Percentiles rank a stretch among this genome's conserved stretches.
Evolutionary conservation across 148 eudicot species (phyloP).

Genomic region (Cornus suecica): DNA sequence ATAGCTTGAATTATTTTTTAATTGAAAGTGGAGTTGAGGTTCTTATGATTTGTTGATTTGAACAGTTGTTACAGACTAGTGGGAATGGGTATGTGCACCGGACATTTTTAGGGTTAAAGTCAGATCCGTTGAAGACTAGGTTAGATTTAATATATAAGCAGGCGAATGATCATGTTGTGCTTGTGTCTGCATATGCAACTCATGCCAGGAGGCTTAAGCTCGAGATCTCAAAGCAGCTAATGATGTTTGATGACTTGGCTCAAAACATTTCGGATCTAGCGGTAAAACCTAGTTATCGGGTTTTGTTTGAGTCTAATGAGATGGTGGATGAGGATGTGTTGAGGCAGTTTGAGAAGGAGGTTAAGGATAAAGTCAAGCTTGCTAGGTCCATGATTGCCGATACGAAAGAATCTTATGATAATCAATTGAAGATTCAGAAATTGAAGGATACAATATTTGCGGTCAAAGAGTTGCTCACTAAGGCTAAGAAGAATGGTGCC

Average conservation of each 20-base stretch:
- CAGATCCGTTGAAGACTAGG: conserved; percentile 78
- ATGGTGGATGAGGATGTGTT: conserved; percentile 80
- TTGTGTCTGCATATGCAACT: conserved; percentile 79
- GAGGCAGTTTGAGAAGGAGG: conserved; percentile 90
- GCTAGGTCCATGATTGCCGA: conserved; percentile 78
- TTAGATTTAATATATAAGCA: conserved; percentile 76
- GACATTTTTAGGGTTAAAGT: conserved; percentile 74
- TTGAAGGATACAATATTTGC: conserved; percentile 90
- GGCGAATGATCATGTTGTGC: conserved; percentile 73
- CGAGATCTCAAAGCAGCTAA: conserved; percentile 73
- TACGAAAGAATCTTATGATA: conserved; percentile 85
- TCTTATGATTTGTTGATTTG: conserved; percentile 12
- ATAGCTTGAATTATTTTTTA: neutral
- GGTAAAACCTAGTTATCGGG: conserved; percentile 54
- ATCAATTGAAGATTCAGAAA: conserved; percentile 92
- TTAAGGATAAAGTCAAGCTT: conserved; percentile 80
- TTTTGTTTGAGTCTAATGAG: conserved; percentile 71
- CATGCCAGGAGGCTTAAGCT: conserved; percentile 86
- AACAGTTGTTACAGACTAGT: conserved; percentile 51
- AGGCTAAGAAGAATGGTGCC: conserved; percentile 82
- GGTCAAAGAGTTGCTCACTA: conserved; percentile 69
- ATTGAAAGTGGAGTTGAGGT: neutral
- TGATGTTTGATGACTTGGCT: conserved; percentile 73
- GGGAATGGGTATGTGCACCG: conserved; percentile 66
- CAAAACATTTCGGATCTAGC: conserved; percentile 53